These are phyloP conservation scores for Linderina pennispora DNA, from an alignment of 192 early-diverging fungal species.

Conservation along the genomic window DNA sequence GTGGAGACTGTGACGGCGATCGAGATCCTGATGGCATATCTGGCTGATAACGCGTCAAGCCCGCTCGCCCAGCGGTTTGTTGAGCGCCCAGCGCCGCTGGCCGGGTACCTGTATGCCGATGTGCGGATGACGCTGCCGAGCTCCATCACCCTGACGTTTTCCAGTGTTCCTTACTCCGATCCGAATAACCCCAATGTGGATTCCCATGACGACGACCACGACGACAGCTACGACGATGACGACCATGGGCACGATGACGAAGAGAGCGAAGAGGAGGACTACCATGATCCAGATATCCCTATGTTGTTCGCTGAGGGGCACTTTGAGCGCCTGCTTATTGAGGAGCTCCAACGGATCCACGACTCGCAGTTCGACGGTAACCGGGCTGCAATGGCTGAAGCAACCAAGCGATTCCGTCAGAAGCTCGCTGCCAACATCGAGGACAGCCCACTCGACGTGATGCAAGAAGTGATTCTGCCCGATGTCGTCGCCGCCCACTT, in stretches of 20 bases:
- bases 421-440: constrained; percentile 22
- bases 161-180: constrained; percentile 47
- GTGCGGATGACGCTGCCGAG: constrained; percentile 50
- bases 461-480: constrained; percentile 11
- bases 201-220: constrained; percentile 18
- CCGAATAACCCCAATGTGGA: neutral
- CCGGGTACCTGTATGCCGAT: constrained; percentile 54
- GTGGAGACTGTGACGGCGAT: constrained; percentile 53
- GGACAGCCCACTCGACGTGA: constrained; percentile 14
- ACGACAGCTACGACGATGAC: constrained; percentile 14
- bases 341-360: constrained; percentile 51
- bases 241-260: constrained; percentile 11
- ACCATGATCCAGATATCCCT: constrained; percentile 26
- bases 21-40: constrained; percentile 65
- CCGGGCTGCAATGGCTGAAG: constrained; percentile 13
- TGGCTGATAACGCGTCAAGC: constrained; percentile 63
- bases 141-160: constrained; percentile 57
- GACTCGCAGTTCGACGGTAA: constrained; percentile 33
- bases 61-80: constrained; percentile 74
- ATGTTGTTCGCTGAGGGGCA: constrained; percentile 59
- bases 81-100: constrained; percentile 58
- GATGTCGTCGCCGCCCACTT: constrained; percentile 42
- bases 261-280: constrained; percentile 1
- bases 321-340: constrained; percentile 50
- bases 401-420: constrained; percentile 17